Base-by-base conservation (phyloP, 176 grass and related monocot species). In the Canna indica region DNA sequence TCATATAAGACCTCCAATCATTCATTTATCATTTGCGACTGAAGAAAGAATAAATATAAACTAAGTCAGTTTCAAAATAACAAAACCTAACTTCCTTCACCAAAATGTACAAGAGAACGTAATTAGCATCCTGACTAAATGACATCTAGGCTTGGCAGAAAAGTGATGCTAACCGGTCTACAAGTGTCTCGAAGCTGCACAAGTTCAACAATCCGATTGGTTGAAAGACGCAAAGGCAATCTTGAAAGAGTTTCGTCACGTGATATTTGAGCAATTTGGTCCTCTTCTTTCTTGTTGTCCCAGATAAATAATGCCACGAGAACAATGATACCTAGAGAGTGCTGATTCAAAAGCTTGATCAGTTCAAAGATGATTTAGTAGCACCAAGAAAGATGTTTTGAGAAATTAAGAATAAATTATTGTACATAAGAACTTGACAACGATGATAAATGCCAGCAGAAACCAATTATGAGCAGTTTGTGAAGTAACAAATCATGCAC, bases 201-300 rank as follows among this genome's bases (percentile, higher is more conserved):
- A 69, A 97, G 94, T 81, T 92, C 88, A 70, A 81, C 81, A 80
- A 87, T 85, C 54, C 89, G 77, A 78, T 90, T 97, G 60, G 86
- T 92, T 42, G 89, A 90, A 74, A 92, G 82, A 10, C 94, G 83
- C 70, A 90, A 67, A 75, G 94, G 89, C 81, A 97, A 83, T 76
- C 93, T 86, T 83, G 89, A 92, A 45, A 97, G 84, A 30, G 84
- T 97, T 83, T 97, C 94, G 38, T 90, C 78, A 73, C 94, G 88
- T 44, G 88, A 83, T 56, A 97, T 97, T 78, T 90, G 87, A 44
- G 94, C 81, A 68, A 97, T 83, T 71, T 97, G 94, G 70, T 92
- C 83, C 75, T 97, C 89, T 75, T 97, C 94, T 83, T 85, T 97
- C 71, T 83, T 93, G 72, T 90, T 92, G 81, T 97, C 94, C 94